These are phyloP conservation scores for Termitomyces sp. DNA, from an alignment of 1,284 basidiomycete species.

Conservation along the genomic window DNA sequence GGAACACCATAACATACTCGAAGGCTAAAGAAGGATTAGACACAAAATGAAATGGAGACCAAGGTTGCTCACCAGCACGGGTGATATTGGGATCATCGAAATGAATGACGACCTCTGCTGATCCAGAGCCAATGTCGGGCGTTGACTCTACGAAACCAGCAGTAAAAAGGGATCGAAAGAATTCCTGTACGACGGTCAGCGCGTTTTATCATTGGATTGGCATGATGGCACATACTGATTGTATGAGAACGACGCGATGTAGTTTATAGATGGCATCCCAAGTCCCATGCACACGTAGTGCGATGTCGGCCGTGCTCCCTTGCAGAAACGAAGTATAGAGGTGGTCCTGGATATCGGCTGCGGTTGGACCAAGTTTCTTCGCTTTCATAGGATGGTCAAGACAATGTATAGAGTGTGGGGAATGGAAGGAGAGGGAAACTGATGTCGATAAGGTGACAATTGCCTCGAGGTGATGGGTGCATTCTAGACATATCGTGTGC, in stretches of 20 bases:
- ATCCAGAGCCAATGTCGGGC: slow-evolving; percentile 27
- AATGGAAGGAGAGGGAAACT: background rate
- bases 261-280: slow-evolving; percentile 77
- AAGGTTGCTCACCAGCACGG: slow-evolving; percentile 55
- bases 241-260: slow-evolving; percentile 81
- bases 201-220: background rate
- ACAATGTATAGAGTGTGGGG: background rate
- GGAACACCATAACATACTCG: slow-evolving; percentile 41
- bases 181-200: slow-evolving; percentile 47
- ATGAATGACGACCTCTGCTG: slow-evolving; percentile 54
- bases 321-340: slow-evolving; percentile 71
- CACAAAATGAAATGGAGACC: background rate
- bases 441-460: slow-evolving; percentile 1
- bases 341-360: slow-evolving; percentile 59
- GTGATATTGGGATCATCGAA: slow-evolving; percentile 88
- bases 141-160: slow-evolving; percentile 72
- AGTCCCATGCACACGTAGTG: slow-evolving; percentile 60
- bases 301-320: slow-evolving; percentile 71
- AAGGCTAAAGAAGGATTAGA: slow-evolving; percentile 42
- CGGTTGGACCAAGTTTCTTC: slow-evolving; percentile 29
- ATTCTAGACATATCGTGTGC: background rate
- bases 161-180: slow-evolving; percentile 81
- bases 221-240: slow-evolving; percentile 54
- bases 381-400: slow-evolving; percentile 24
- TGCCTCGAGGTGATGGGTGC: background rate